Evolutionary conservation across 106 monocot genomes (phyloP).

Genomic region (Phalaenopsis aphrodite): DNA sequence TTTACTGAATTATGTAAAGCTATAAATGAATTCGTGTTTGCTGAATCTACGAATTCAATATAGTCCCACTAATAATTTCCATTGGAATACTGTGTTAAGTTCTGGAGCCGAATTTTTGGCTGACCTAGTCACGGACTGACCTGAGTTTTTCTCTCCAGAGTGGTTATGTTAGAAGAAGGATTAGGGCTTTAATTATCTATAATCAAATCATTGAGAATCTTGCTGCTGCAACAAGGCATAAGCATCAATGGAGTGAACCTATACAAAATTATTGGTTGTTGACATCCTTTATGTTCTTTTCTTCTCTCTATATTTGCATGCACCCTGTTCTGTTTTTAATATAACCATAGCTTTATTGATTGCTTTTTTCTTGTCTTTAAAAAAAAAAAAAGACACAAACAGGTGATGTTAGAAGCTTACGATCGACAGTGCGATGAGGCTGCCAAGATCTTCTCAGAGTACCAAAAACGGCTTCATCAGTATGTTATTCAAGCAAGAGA

Average conservation of each 20-base stretch:
- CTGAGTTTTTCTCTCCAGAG: too few species aligned
- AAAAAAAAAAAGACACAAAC: slow-evolving; percentile 63
- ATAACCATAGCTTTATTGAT: not conserved
- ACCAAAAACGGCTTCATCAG: slow-evolving; percentile 88
- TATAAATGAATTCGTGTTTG: not conserved
- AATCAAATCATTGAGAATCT: too few species aligned
- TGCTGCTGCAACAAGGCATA: too few species aligned
- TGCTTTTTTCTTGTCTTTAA: slow-evolving; percentile 10
- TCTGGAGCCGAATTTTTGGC: too few species aligned
- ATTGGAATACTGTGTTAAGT: not conserved
- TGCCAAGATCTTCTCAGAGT: slow-evolving; percentile 87
- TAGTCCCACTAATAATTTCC: not conserved
- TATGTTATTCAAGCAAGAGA: slow-evolving; percentile 87
- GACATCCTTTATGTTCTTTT: too few species aligned
- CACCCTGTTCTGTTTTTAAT: not conserved
- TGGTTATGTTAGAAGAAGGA: too few species aligned
- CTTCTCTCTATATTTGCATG: too few species aligned
- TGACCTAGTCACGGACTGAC: too few species aligned
- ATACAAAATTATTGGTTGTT: too few species aligned
- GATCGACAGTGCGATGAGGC: slow-evolving; percentile 96
- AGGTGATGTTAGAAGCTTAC: slow-evolving; percentile 88
- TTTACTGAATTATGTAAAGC: not conserved
- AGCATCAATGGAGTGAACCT: too few species aligned
- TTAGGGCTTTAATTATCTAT: too few species aligned
- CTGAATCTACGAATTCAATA: not conserved